A percentile compares a stretch with the other conserved stretches of the same genome.
Evolutionary conservation across 2,329 filamentous ascomycete genomes (phyloP).

Genomic region (Camillea tinctor): DNA sequence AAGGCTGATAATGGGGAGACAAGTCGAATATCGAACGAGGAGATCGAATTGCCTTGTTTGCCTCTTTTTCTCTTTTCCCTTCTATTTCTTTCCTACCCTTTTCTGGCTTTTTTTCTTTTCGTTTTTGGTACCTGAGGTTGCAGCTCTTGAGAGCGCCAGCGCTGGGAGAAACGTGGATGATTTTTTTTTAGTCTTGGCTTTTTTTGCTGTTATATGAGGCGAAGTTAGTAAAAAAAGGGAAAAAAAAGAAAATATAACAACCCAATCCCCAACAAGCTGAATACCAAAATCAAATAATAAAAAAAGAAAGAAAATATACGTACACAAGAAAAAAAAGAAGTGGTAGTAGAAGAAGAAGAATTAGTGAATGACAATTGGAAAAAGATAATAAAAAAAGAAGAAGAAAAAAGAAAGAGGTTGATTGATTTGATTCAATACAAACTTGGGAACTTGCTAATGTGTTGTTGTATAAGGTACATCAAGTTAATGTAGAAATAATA

Average conservation of each 20-base stretch:
- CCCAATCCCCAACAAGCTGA: background rate
- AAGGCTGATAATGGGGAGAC: background rate
- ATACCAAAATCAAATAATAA: too few species aligned
- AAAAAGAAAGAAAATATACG: background rate
- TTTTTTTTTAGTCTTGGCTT: background rate
- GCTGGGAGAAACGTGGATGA: background rate
- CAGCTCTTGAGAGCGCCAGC: background rate
- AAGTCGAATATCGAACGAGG: background rate
- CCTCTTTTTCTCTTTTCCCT: background rate
- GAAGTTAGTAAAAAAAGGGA: background rate
- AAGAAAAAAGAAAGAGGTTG: background rate
- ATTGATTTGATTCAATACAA: too few species aligned
- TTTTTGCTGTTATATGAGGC: background rate
- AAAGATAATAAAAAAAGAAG: background rate
- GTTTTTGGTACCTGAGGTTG: background rate
- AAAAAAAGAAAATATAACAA: too few species aligned
- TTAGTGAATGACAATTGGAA: conserved; percentile 2
- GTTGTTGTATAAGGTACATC: too few species aligned
- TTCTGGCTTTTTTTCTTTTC: background rate
- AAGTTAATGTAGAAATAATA: background rate
- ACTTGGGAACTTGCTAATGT: too few species aligned
- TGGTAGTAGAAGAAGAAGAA: too few species aligned
- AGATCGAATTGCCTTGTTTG: background rate
- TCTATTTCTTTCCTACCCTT: background rate
- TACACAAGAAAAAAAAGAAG: background rate